Evolutionary conservation across 352 stramenopile species (phyloP).

Genomic region (Phytophthora foliorum): DNA sequence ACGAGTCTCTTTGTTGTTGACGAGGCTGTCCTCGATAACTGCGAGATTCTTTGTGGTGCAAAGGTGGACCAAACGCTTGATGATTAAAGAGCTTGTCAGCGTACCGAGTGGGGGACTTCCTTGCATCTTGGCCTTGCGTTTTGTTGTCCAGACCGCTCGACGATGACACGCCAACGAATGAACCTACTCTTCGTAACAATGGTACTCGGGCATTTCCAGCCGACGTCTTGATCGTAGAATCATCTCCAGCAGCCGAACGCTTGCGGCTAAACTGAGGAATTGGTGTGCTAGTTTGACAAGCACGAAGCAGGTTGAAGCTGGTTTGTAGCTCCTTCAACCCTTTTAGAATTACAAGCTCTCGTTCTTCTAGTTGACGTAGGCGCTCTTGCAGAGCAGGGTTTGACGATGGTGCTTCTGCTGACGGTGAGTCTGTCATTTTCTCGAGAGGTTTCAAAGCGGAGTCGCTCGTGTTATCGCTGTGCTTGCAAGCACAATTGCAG

Average conservation of each 20-base stretch:
- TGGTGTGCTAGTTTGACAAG: background rate
- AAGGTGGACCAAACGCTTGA: background rate
- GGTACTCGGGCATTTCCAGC: background rate
- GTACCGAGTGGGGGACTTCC: conserved; percentile 38
- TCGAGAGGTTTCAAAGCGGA: background rate
- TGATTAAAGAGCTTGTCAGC: conserved; percentile 36
- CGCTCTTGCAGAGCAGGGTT: conserved; percentile 17
- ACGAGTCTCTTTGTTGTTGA: conserved; percentile 5
- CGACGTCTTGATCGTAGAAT: background rate
- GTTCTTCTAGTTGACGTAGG: conserved; percentile 31
- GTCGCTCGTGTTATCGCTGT: background rate
- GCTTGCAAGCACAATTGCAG: background rate
- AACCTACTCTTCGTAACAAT: conserved; percentile 32
- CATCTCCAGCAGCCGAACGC: conserved; percentile 7
- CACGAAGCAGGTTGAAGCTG: conserved; percentile 20
- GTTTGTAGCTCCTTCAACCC: conserved; percentile 29
- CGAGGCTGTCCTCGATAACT: background rate
- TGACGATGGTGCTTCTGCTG: background rate
- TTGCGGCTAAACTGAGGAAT: background rate
- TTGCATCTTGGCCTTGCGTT: conserved; percentile 1
- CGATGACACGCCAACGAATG: conserved; percentile 19
- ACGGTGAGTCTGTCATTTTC: background rate
- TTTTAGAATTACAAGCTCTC: conserved; percentile 27
- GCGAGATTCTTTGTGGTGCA: background rate
- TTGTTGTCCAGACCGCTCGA: conserved; percentile 13